These are phyloP conservation scores for Kitagawia praeruptora DNA, from an alignment of 129 eudicot genomes.

Conservation along the genomic window DNA sequence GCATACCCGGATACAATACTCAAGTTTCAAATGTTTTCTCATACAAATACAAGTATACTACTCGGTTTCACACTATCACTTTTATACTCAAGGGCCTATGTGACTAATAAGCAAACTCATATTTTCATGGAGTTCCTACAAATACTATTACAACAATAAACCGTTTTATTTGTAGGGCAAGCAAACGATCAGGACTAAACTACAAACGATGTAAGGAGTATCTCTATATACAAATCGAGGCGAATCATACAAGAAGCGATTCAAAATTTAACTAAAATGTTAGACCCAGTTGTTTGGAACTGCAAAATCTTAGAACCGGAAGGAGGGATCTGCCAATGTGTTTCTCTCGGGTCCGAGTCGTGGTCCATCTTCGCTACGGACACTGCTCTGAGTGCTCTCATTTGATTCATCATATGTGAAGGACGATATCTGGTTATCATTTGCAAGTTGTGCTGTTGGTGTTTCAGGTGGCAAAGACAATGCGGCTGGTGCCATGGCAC, in stretches of 20 bases:
- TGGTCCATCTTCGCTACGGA: constrained; percentile 11
- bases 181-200: background rate
- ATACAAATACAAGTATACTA: background rate
- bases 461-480: constrained; percentile 27
- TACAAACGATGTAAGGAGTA: background rate
- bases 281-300: constrained; percentile 58
- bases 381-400: constrained; percentile 12
- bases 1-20: background rate
- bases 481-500: constrained; percentile 22
- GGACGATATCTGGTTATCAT: constrained; percentile 27
- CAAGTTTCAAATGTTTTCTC: background rate
- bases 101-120: background rate
- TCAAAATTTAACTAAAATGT: background rate
- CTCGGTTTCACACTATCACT: background rate
- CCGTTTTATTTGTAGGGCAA: background rate
- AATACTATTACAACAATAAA: background rate
- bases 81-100: background rate
- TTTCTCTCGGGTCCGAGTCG: constrained; percentile 39
- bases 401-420: constrained; percentile 6
- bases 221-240: background rate
- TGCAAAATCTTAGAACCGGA: constrained; percentile 59
- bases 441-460: constrained; percentile 24
- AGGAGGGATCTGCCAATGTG: constrained; percentile 71
- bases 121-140: background rate
- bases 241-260: background rate